These are phyloP conservation scores for Botrytis medusae DNA, from an alignment of 2,329 filamentous ascomycete species.

Conservation along the genomic window DNA sequence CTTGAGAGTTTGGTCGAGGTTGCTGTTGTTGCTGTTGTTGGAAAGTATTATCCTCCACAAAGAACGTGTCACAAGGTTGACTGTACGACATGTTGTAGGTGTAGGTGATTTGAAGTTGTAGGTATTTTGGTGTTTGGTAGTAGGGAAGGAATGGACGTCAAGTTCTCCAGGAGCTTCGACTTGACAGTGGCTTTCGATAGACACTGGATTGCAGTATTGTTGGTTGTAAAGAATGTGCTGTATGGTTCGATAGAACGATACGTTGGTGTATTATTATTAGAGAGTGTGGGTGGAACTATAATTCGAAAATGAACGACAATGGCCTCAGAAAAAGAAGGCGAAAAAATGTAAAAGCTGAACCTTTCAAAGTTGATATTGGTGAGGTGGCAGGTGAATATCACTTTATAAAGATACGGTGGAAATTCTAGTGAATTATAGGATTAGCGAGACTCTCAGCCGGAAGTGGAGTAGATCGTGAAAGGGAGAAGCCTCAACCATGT, in stretches of 20 bases:
- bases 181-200: conserved; percentile 33
- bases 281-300: conserved; percentile 35
- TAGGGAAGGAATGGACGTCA: conserved; percentile 40
- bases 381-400: conserved; percentile 28
- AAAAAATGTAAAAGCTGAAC: conserved; percentile 26
- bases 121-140: conserved; percentile 17
- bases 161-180: conserved; percentile 43
- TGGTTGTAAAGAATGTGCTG: conserved; percentile 37
- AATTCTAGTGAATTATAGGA: conserved; percentile 20
- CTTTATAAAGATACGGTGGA: conserved; percentile 17
- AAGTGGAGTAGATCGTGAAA: conserved; percentile 5
- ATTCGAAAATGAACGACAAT: conserved; percentile 38
- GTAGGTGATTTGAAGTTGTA: conserved; percentile 27
- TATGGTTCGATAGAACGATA: conserved; percentile 32
- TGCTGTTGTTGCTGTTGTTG: conserved; percentile 26
- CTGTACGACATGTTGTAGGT: conserved; percentile 37
- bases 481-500: conserved; percentile 14
- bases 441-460: conserved; percentile 17
- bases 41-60: conserved; percentile 55
- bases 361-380: conserved; percentile 25
- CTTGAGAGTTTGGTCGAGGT: conserved; percentile 51
- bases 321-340: conserved; percentile 30
- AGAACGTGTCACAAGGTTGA: conserved; percentile 65
- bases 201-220: conserved; percentile 32
- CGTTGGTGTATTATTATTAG: conserved; percentile 37